phyloP scores from a whole-genome alignment of 805 yeast genomes.

The Teunomyces kruisii region DNA sequence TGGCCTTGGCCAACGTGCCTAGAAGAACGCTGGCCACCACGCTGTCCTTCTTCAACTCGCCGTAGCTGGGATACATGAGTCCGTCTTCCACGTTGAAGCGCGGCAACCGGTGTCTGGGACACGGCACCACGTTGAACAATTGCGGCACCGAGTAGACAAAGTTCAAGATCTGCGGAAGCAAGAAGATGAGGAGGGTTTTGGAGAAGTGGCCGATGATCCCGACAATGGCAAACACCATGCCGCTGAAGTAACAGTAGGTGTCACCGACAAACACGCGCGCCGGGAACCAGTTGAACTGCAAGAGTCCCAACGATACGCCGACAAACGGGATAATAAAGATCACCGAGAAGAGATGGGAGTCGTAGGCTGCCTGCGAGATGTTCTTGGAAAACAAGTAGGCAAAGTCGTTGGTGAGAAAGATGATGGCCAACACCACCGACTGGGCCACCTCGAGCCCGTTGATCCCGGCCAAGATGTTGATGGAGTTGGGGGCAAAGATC shows the following conservation, averaged over 20 bases:
- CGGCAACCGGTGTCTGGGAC: constrained; percentile 96
- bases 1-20: constrained; percentile 44
- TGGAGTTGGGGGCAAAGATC: constrained; percentile 93
- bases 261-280: constrained; percentile 96
- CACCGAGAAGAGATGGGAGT: constrained; percentile 79
- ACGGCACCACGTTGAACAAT: constrained; percentile 78
- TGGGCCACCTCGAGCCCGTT: constrained; percentile 98
- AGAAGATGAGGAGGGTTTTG: constrained; percentile 81
- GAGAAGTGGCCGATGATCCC: constrained; percentile 96
- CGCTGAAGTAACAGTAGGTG: constrained; percentile 96
- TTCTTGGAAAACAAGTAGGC: constrained; percentile 54
- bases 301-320: constrained; percentile 77
- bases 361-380: constrained; percentile 56
- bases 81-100: constrained; percentile 66
- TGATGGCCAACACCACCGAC: constrained; percentile 70
- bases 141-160: constrained; percentile 93
- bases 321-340: constrained; percentile 81
- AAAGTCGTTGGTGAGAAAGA: constrained; percentile 73
- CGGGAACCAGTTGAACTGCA: constrained; percentile 85
- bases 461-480: constrained; percentile 93
- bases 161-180: constrained; percentile 88
- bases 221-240: constrained; percentile 97
- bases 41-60: constrained; percentile 30
- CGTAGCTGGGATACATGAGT: constrained; percentile 63
- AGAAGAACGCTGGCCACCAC: constrained; percentile 32